phyloP scores from a whole-genome alignment of 2,329 filamentous ascomycete species.

The Magnaporthiopsis incrustans region DNA sequence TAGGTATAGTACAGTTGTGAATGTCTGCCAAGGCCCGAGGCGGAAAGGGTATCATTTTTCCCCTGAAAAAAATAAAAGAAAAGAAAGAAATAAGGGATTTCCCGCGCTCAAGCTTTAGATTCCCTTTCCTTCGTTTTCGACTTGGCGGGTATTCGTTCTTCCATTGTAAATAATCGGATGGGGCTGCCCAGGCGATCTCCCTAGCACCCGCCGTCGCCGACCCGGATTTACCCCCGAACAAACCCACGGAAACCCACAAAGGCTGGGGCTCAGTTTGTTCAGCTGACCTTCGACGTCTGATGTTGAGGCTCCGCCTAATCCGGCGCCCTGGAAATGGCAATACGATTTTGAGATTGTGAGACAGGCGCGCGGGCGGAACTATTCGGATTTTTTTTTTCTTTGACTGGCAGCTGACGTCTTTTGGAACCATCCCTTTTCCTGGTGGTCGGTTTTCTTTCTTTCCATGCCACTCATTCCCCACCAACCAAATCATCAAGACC shows the following conservation, averaged over 20 bases:
- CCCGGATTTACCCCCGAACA: not conserved
- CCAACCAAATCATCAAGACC: not conserved
- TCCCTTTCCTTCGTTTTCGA: not conserved
- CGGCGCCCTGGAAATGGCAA: not conserved
- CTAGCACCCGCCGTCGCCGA: not conserved
- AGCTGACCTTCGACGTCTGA: not conserved
- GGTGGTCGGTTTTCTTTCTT: not conserved
- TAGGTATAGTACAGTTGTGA: too few species aligned
- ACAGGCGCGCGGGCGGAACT: too few species aligned
- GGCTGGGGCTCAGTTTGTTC: not conserved
- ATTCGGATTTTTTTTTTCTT: not conserved
- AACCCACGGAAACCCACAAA: not conserved
- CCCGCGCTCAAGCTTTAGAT: not conserved
- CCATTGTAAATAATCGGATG: not conserved
- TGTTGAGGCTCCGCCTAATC: not conserved
- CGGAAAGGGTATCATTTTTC: not conserved
- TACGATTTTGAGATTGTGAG: not conserved
- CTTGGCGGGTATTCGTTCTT: not conserved
- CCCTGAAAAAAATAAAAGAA: not conserved
- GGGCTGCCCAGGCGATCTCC: not conserved
- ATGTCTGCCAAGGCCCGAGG: not conserved
- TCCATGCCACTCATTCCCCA: not conserved
- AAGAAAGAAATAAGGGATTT: not conserved
- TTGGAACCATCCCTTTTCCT: not conserved
- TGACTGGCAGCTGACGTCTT: not conserved